Percentiles rank a stretch among this genome's conserved stretches.
Conservation (phyloP, 2,329 filamentous ascomycete species). For the Corynespora cassiicola region DNA sequence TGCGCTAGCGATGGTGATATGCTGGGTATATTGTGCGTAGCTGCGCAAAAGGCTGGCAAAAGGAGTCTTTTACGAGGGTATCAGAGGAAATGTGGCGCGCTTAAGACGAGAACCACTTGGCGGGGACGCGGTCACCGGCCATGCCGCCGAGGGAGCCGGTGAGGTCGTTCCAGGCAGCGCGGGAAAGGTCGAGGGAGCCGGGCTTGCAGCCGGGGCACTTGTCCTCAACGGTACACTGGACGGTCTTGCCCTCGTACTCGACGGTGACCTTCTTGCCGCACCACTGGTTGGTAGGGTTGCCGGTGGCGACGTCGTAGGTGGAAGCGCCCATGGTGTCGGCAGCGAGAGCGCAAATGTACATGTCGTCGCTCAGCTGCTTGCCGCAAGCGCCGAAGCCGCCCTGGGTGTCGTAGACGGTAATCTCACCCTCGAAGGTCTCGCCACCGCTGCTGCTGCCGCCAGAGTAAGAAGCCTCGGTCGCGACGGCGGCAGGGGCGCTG, state of each 20-base stretch:
- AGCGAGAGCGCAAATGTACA: constrained; percentile 39
- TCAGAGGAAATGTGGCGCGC: constrained; percentile 14
- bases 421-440: constrained; percentile 26
- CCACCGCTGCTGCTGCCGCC: constrained; percentile 9
- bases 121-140: constrained; percentile 26
- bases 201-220: constrained; percentile 41
- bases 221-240: constrained; percentile 39
- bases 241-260: constrained; percentile 34
- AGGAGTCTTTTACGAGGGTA: constrained; percentile 21
- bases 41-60: constrained; percentile 29
- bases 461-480: constrained; percentile 4
- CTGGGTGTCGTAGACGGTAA: constrained; percentile 42
- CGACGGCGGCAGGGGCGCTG: constrained; percentile 13
- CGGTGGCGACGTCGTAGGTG: constrained; percentile 38
- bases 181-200: constrained; percentile 38
- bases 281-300: constrained; percentile 39
- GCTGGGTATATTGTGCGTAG: constrained; percentile 36
- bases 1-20: constrained; percentile 43
- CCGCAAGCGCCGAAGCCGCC: constrained; percentile 41
- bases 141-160: constrained; percentile 17
- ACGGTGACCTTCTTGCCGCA: constrained; percentile 42
- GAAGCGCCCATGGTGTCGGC: constrained; percentile 31
- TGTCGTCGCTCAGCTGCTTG: constrained; percentile 25
- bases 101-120: constrained; percentile 32
- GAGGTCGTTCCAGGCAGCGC: constrained; percentile 35